Evolutionary conservation across 345 rosid genomes (phyloP).

Genomic region (Geranium brycei): DNA sequence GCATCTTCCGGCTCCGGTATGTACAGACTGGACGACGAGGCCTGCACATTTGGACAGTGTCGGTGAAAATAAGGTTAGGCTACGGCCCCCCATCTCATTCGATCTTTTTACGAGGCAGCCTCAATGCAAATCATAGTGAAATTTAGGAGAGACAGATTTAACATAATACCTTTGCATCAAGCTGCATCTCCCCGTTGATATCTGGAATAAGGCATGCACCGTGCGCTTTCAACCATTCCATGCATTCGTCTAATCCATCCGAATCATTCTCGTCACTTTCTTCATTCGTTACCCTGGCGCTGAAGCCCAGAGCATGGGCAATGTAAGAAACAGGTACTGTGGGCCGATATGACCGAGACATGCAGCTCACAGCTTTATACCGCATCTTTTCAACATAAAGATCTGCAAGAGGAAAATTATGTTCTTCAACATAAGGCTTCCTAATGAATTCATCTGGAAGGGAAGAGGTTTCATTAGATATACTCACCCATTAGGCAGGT

Average conservation of each 20-base stretch:
- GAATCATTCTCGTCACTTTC: constrained; percentile 28
- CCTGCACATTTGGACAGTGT: constrained; percentile 58
- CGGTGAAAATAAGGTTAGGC: too few species aligned
- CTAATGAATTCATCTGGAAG: background rate
- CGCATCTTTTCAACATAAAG: constrained; percentile 86
- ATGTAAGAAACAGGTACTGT: constrained; percentile 63
- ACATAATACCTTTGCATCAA: constrained; percentile 86
- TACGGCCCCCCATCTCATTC: too few species aligned
- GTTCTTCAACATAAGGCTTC: too few species aligned
- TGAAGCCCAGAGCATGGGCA: constrained; percentile 61
- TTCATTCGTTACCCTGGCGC: constrained; percentile 17
- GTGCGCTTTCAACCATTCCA: constrained; percentile 82
- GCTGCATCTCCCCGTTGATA: constrained; percentile 53
- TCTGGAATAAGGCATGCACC: constrained; percentile 60
- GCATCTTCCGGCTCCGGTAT: constrained; percentile 97
- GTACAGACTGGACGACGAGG: constrained; percentile 59
- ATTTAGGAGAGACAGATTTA: too few species aligned
- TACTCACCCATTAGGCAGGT: constrained; percentile 79
- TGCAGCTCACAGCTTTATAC: constrained; percentile 76
- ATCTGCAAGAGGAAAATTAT: constrained; percentile 32
- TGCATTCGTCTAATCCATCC: constrained; percentile 55
- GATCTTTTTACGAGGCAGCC: too few species aligned
- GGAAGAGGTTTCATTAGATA: background rate
- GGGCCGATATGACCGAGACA: constrained; percentile 87
- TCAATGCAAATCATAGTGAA: too few species aligned